phyloP scores from a whole-genome alignment of 2,329 filamentous ascomycete genomes.

The Dactylellina leptospora region DNA sequence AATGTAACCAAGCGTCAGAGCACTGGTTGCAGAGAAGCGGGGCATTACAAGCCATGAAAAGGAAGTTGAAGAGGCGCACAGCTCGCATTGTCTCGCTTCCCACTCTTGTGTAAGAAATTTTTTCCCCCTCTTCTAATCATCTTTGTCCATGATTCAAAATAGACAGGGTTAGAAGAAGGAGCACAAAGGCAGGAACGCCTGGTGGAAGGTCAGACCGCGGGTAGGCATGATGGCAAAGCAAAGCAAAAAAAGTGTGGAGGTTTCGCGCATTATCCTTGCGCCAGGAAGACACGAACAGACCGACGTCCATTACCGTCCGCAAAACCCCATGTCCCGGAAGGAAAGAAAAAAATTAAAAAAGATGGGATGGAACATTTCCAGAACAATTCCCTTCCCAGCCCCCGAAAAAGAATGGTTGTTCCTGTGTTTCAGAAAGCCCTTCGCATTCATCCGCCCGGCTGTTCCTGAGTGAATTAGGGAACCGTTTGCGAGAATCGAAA shows the following conservation, averaged over 20 bases:
- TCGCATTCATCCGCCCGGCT: slow-evolving; percentile 50
- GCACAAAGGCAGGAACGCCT: slow-evolving; percentile 25
- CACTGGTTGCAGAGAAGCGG: slow-evolving; percentile 45
- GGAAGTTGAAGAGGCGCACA: slow-evolving; percentile 41
- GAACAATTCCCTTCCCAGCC: slow-evolving; percentile 51
- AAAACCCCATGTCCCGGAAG: slow-evolving; percentile 29
- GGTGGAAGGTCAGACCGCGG: slow-evolving; percentile 44
- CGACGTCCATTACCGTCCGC: neutral
- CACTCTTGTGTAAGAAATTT: neutral
- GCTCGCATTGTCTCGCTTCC: slow-evolving; percentile 1
- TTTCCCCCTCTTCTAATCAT: slow-evolving; percentile 3
- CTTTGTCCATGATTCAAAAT: slow-evolving; percentile 19
- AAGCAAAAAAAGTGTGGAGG: slow-evolving; percentile 2
- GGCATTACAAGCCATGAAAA: slow-evolving; percentile 30
- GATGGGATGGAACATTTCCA: slow-evolving; percentile 54
- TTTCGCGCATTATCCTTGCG: neutral
- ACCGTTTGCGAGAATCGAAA: slow-evolving; percentile 51
- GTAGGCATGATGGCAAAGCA: slow-evolving; percentile 2
- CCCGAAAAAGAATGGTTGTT: slow-evolving; percentile 10
- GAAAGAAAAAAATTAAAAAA: slow-evolving; percentile 41
- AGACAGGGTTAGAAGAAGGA: slow-evolving; percentile 35
- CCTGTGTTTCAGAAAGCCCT: slow-evolving; percentile 46
- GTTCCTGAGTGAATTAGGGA: slow-evolving; percentile 53
- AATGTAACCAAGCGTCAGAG: slow-evolving; percentile 35
- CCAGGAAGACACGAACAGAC: slow-evolving; percentile 15